These are phyloP conservation scores for Irpex sp. DNA, from an alignment of 1,284 basidiomycete species.

Conservation along the genomic window DNA sequence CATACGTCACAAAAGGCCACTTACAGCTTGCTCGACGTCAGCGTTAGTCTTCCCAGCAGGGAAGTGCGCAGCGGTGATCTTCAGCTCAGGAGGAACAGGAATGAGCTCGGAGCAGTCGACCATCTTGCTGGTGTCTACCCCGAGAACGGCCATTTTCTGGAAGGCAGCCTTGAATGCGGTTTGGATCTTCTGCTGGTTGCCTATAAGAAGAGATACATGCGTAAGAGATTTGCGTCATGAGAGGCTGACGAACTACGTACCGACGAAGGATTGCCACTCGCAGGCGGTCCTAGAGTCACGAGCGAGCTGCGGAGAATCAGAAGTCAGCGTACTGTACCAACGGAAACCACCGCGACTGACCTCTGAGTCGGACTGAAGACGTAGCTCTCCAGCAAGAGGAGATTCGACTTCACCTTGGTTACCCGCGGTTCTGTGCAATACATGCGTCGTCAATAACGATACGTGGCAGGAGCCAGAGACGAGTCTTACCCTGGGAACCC, in stretches of 20 bases:
- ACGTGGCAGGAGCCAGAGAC: background rate
- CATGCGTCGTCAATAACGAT: background rate
- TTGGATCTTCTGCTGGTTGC: conserved; percentile 36
- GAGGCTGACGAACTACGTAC: conserved; percentile 6
- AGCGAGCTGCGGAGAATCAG: conserved; percentile 21
- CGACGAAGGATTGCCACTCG: conserved; percentile 38
- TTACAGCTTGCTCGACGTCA: conserved; percentile 35
- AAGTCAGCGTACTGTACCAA: background rate
- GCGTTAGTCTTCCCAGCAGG: conserved; percentile 31
- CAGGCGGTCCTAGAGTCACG: conserved; percentile 41
- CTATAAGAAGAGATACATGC: background rate
- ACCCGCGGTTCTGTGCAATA: conserved; percentile 22
- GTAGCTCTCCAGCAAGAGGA: conserved; percentile 40
- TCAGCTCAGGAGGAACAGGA: conserved; percentile 36
- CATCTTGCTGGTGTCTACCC: conserved; percentile 29
- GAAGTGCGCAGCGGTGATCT: conserved; percentile 17
- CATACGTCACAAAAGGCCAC: conserved; percentile 9
- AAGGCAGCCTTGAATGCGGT: conserved; percentile 35
- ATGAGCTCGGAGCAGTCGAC: conserved; percentile 32
- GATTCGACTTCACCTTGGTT: conserved; percentile 36
- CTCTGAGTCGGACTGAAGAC: conserved; percentile 41
- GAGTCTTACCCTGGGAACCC: conserved; percentile 32
- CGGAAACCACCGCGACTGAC: conserved; percentile 6
- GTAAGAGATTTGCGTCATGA: background rate
- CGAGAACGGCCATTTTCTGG: conserved; percentile 37